Evolutionary conservation across 2,329 filamentous ascomycete genomes (phyloP), one percentile per base, ranked within the genome.

Genomic region (Botrytis elliptica): DNA sequence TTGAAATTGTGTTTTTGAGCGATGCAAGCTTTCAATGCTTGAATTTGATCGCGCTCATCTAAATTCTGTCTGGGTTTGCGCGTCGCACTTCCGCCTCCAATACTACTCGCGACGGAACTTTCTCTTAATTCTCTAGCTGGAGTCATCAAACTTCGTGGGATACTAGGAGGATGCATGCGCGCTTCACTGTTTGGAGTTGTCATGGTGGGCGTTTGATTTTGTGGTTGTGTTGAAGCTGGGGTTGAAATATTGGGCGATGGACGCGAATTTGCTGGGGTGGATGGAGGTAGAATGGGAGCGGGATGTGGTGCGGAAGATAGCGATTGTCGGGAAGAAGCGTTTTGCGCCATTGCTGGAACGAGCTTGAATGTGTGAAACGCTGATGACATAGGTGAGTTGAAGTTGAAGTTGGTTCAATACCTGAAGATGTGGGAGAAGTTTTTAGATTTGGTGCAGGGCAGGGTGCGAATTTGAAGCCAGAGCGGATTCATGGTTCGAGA

Each of bases 21-120:
- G 46, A 77, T 76, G 60, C 80, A 81, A 68, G 79, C 75, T 73
- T 80, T 81, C 42, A 81, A 57, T 78, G 80, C 80, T 8, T 78
- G 70, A 36, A 81, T 76, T 60, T 81, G 80, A 73, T 81, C 80
- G 64, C 76, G 77, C 74, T 81, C 80, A 68, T 80, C 79, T 12
- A 81, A 75, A 75, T 81, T 81, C 68, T 81, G 79, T 29, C 80
- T 77, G 44, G 79, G 80, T 77, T 81, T 81, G 74, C 80, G 79
- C 77, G 78, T 71, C 40, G 75, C 77, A 67, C 77, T 77, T 42
- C 78, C 78, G n/a, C 75, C 75, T 29, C 79, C 79, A 38, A 78
- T 76, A 22, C 76, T 75, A 14, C 79, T 79, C 16, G 77, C 67
- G 29, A 79, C 78, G 5, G 79, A 80, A 55, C 77, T 76, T 75